Conservation (phyloP, 2,329 filamentous ascomycete species). For the Chaetomiaceae sp. region DNA sequence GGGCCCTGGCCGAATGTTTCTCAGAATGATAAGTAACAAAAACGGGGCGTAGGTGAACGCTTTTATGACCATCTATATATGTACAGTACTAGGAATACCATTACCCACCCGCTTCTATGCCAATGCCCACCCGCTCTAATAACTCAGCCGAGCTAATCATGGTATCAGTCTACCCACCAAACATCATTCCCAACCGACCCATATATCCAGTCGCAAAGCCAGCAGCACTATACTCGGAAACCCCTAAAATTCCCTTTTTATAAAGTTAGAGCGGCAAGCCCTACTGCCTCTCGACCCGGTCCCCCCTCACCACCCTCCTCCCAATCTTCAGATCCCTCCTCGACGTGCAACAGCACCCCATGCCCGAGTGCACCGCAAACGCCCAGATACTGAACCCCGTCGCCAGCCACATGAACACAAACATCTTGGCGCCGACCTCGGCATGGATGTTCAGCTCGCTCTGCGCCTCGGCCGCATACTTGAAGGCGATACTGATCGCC, state of each 20-base stretch:
- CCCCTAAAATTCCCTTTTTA: too few species aligned
- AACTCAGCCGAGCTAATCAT: not conserved
- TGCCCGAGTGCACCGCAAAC: constrained; percentile 67
- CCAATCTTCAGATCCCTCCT: constrained; percentile 47
- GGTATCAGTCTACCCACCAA: constrained; percentile 6
- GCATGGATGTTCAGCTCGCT: constrained; percentile 72
- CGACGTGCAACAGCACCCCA: constrained; percentile 72
- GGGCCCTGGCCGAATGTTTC: too few species aligned
- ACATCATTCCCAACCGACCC: too few species aligned
- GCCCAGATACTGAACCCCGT: constrained; percentile 62
- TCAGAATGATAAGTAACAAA: too few species aligned
- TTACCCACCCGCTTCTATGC: not conserved
- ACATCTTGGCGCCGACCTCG: constrained; percentile 66
- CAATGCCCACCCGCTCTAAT: not conserved
- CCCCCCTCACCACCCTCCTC: constrained; percentile 27
- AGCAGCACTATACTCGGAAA: too few species aligned
- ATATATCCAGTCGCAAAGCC: too few species aligned
- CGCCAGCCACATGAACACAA: constrained; percentile 87
- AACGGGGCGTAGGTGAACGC: not conserved
- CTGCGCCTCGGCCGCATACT: constrained; percentile 67
- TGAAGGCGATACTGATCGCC: constrained; percentile 78
- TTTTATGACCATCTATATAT: not conserved
- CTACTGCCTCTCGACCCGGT: constrained; percentile 7
- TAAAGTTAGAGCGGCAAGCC: too few species aligned
- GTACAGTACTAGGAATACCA: not conserved